A percentile compares a stretch with the other conserved stretches of the same genome.
phyloP scores from a whole-genome alignment of 495 filamentous ascomycete genomes.

The Podospora bellae-mahoneyi region DNA sequence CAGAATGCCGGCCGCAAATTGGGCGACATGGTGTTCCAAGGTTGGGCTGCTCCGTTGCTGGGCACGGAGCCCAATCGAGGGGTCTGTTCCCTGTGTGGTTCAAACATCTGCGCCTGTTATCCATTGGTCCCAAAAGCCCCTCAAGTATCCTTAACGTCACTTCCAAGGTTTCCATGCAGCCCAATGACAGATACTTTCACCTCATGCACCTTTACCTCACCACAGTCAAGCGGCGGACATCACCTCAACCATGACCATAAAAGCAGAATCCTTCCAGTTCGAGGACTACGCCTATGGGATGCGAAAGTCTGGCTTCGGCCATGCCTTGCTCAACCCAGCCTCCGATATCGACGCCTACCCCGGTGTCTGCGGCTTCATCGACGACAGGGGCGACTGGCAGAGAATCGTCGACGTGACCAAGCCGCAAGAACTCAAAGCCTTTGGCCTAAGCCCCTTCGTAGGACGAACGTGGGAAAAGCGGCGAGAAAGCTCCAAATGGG shows the following conservation, averaged over 20 bases:
- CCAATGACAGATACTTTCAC: neutral
- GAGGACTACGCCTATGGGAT: neutral
- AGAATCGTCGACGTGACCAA: neutral
- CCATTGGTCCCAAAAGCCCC: neutral
- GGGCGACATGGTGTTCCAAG: neutral
- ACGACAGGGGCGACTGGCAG: neutral
- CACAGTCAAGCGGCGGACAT: neutral
- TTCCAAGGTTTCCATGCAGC: neutral
- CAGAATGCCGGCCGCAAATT: neutral
- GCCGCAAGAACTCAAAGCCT: neutral
- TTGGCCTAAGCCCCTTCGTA: neutral
- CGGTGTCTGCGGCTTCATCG: neutral
- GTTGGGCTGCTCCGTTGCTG: neutral
- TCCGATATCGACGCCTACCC: neutral
- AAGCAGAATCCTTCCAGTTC: neutral
- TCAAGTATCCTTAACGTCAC: neutral
- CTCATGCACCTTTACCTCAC: neutral
- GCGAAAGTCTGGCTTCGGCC: neutral
- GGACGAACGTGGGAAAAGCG: neutral
- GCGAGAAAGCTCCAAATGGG: neutral
- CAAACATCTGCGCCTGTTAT: neutral
- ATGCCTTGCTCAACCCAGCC: neutral
- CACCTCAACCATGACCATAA: neutral
- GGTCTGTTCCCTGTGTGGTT: neutral
- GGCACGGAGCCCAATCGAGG: neutral